Evolutionary conservation across 179 eudicot species (phyloP), one percentile per base, ranked within the genome.

Genomic region (Sideroxylon spinosum): DNA sequence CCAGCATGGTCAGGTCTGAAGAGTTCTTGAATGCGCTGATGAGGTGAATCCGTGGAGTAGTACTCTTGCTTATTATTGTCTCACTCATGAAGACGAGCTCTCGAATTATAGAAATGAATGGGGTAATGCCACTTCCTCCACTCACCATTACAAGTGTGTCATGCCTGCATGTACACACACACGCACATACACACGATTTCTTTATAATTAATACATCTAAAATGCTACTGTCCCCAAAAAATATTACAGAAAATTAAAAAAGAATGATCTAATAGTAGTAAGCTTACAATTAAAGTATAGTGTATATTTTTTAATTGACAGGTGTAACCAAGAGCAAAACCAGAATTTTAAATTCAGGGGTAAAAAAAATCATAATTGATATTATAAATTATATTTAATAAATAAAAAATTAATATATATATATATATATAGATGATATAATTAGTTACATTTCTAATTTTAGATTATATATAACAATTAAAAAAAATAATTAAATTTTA

Each of bases 91-190:
- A 88, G 69, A 90, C 80, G 57, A 95, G 86, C 75, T 95, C 93
- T 52, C 91, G 82, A 66, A 95, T 87, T 37, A 95, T 85, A 9
- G 98, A 93, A 76, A 89, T 86, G 83, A 95, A 90, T 14, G 98
- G 98, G 23, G 98, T 88, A 44, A 95, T 89, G 25, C 98, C 98
- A 67, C 97, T 95, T 5, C 98, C 98, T 86, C 98, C 98, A 78
- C 97, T 89, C 50, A 95, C 86, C 97, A 95, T 83, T 80, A 95
- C 91, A 9, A 95, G 78, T 32, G 82, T 84, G 59, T 95, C 97
- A 62, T 91, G 88, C 93, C 98, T 94, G 87, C 77, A 71, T 2
- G 28, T 68, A 67, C 10, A 0, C 16, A 63, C 0, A 71, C 13
- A 61, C 7, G n/a, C n/a, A 68, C 20, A 20, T n/a, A 48, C 10